A percentile compares a stretch with the other conserved stretches of the same genome.
These are phyloP conservation scores for Neurospora intermedia DNA, from an alignment of 495 filamentous ascomycete species.

Conservation along the genomic window DNA sequence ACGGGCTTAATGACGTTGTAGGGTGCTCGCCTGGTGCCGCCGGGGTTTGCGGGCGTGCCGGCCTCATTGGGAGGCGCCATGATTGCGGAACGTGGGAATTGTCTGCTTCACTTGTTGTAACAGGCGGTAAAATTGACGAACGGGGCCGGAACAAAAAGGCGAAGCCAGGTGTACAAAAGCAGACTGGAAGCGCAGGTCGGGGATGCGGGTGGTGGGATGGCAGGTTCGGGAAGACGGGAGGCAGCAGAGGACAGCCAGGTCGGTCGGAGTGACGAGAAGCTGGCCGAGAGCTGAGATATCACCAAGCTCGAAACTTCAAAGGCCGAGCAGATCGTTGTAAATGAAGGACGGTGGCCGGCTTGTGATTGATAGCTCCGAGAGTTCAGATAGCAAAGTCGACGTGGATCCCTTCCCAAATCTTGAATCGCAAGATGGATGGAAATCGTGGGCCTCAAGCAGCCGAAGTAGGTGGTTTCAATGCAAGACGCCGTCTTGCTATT, in stretches of 20 bases:
- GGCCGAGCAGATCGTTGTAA: background rate
- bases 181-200: background rate
- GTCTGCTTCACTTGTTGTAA: background rate
- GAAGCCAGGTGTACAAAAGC: background rate
- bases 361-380: background rate
- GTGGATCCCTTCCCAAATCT: background rate
- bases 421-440: background rate
- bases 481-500: background rate
- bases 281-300: background rate
- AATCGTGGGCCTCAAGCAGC: background rate
- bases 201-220: background rate
- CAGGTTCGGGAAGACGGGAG: background rate
- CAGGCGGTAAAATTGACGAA: background rate
- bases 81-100: slow-evolving; percentile 1
- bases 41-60: slow-evolving; percentile 13
- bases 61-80: slow-evolving; percentile 20
- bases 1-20: slow-evolving; percentile 9
- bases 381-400: background rate
- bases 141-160: background rate
- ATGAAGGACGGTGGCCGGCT: background rate
- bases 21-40: slow-evolving; percentile 5
- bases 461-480: background rate
- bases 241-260: background rate
- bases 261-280: background rate
- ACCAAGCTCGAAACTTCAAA: background rate